Evolutionary conservation across 2,329 filamentous ascomycete genomes (phyloP).

Genomic region (Tolypocladium ovalisporum): DNA sequence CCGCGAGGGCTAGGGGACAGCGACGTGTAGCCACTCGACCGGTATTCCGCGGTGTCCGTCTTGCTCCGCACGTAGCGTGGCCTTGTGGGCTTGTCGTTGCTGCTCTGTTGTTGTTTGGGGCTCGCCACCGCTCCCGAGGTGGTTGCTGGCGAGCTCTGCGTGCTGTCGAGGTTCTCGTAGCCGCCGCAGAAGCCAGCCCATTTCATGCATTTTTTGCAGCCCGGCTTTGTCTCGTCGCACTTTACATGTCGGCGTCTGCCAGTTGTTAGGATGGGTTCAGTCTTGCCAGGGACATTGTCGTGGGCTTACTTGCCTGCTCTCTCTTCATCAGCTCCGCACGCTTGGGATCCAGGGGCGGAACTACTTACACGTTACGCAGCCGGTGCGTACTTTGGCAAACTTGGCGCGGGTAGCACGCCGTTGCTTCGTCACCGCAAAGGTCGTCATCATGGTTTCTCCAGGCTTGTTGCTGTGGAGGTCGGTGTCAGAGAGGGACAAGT

Average conservation of each 20-base stretch:
- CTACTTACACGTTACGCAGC: conserved; percentile 20
- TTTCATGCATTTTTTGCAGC: conserved; percentile 22
- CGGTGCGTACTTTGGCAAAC: conserved; percentile 19
- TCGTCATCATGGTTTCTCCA: conserved; percentile 5
- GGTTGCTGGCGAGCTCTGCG: neutral
- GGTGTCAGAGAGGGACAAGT: neutral
- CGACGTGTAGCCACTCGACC: neutral
- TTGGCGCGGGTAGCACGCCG: conserved; percentile 14
- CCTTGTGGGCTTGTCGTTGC: neutral
- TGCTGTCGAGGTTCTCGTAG: conserved; percentile 10
- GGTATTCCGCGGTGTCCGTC: neutral
- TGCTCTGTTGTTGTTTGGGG: neutral
- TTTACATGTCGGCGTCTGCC: conserved; percentile 22
- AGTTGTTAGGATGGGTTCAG: neutral
- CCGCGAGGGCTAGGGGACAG: neutral
- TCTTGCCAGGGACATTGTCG: neutral
- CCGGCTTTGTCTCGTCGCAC: conserved; percentile 23
- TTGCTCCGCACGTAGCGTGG: neutral
- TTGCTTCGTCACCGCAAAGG: conserved; percentile 5
- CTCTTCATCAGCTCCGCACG: neutral
- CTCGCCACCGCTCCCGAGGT: neutral
- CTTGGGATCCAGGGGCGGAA: neutral
- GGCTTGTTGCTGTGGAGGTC: neutral
- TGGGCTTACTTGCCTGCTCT: conserved; percentile 16
- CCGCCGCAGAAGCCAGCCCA: conserved; percentile 23